Evolutionary conservation across 1,284 basidiomycete genomes (phyloP).

Genomic region (Apiotrichum akiyoshidainum): DNA sequence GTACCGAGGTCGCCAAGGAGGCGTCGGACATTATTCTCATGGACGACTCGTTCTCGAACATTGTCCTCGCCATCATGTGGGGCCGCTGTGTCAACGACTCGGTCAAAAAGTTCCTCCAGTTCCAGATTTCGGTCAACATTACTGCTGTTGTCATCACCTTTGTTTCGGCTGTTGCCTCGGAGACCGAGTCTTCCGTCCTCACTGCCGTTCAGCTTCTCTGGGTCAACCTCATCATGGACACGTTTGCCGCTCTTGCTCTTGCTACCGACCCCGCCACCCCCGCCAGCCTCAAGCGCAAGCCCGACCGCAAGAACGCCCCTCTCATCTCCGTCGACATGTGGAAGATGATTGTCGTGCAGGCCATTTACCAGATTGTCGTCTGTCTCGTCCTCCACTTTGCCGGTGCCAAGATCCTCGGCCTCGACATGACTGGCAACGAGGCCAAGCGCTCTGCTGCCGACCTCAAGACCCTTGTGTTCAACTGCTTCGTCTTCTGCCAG

Average conservation of each 20-base stretch:
- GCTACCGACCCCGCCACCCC: conserved; percentile 91
- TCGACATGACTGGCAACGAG: conserved; percentile 41
- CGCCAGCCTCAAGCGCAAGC: conserved; percentile 77
- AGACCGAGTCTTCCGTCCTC: conserved; percentile 74
- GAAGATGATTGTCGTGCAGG: conserved; percentile 91
- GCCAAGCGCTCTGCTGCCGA: conserved; percentile 50
- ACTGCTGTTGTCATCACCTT: conserved; percentile 94
- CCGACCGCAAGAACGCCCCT: conserved; percentile 81
- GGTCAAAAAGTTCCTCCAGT: conserved; percentile 96
- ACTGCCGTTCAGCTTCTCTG: conserved; percentile 94
- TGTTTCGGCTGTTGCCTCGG: conserved; percentile 79
- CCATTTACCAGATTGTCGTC: conserved; percentile 78
- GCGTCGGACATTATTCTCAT: conserved; percentile 98
- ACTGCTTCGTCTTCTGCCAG: conserved; percentile 92
- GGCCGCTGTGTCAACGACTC: conserved; percentile 97
- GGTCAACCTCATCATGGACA: conserved; percentile 77
- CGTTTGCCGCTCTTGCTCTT: conserved; percentile 92
- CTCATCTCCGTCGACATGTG: conserved; percentile 88
- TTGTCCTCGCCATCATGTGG: conserved; percentile 98
- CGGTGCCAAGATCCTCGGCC: conserved; percentile 68
- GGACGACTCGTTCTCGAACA: conserved; percentile 95
- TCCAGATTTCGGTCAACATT: conserved; percentile 95
- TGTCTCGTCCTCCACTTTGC: conserved; percentile 87
- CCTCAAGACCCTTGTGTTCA: conserved; percentile 88
- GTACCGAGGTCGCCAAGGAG: conserved; percentile 98